A percentile compares a stretch with the other conserved stretches of the same genome.
These are phyloP conservation scores for Botrytis fabae DNA, from an alignment of 2,329 filamentous ascomycete genomes.

Conservation along the genomic window DNA sequence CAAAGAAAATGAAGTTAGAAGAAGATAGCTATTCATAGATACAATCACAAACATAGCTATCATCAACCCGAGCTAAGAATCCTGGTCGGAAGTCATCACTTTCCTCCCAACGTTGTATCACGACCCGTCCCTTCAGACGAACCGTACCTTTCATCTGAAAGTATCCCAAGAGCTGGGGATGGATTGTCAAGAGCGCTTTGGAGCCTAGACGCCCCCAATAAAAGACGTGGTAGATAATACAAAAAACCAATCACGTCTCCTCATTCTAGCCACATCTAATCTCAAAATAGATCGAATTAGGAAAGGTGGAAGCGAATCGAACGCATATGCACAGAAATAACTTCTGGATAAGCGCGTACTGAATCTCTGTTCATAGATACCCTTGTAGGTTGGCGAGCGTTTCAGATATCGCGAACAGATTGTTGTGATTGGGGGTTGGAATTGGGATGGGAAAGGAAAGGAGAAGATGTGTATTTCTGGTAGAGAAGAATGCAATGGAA, in stretches of 20 bases:
- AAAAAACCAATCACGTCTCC: not conserved
- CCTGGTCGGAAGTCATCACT: not conserved
- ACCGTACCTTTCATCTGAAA: not conserved
- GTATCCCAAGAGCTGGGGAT: constrained; percentile 5
- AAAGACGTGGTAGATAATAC: not conserved
- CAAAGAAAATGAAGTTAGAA: not conserved
- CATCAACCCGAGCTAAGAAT: not conserved
- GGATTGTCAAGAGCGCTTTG: constrained; percentile 13
- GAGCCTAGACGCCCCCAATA: constrained; percentile 16
- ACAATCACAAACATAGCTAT: not conserved
- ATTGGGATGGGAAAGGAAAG: too few species aligned
- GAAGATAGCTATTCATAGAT: constrained; percentile 9
- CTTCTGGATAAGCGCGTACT: constrained; percentile 9
- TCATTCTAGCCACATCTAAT: constrained; percentile 15
- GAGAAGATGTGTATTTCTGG: not conserved
- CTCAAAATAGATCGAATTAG: constrained; percentile 25
- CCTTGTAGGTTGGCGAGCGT: not conserved
- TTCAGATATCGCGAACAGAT: constrained; percentile 7
- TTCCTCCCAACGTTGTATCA: not conserved
- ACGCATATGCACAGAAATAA: constrained; percentile 16
- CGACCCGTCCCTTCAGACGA: not conserved
- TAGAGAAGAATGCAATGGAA: not conserved
- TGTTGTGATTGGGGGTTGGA: not conserved
- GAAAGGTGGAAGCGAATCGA: constrained; percentile 14
- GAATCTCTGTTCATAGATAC: not conserved